Base-by-base conservation (phyloP, 2,329 filamentous ascomycete species). In the Xylaria multiplex region DNA sequence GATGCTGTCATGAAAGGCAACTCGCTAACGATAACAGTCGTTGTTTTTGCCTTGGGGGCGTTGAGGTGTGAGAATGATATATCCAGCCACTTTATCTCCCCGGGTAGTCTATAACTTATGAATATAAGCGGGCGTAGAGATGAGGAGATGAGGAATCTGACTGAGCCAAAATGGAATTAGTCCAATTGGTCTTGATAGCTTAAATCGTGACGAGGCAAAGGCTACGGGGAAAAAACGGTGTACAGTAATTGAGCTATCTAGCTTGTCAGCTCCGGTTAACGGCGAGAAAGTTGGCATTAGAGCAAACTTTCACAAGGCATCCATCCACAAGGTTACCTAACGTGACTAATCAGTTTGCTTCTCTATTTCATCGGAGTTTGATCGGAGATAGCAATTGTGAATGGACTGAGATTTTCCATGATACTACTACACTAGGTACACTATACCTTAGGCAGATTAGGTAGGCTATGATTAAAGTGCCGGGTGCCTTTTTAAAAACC, bases 261-360 rank as follows among this genome's bases (percentile, higher is more conserved):
- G 22, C 55, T 57, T 43, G 19, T 27, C 60, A 60, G 45, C 65
- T 60, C 65, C 65, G 60, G 50, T 67, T 30, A 64, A 64, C 65
- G 65, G 65, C 60, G 56, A 66, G 30, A 9, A 11, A 43, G 35
- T 16, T 19, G 19, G 19, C 19, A 19, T 19, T 19, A 19, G 19
- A 19, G 30, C 5, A 40, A 19, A 5, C 27, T 27, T 5, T n/a
- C 49, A 22, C 5, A 11, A 37, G 19, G 14, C 19, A 19, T 19
- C 19, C 19, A 19, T 19, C 19, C 19, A 19, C 19, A 19, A 19
- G 19, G 19, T 19, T 37, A 8, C 30, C 46, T 24, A 37, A 35
- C 27, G 5, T 52, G 55, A 46, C 45, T 43, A 64, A 57, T 35
- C 16, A 55, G 27, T 50, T 54, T 49, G 40, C 59, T 60, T 40